Conservation (phyloP, 2,329 filamentous ascomycete species). For the Cytospora schulzeri region DNA sequence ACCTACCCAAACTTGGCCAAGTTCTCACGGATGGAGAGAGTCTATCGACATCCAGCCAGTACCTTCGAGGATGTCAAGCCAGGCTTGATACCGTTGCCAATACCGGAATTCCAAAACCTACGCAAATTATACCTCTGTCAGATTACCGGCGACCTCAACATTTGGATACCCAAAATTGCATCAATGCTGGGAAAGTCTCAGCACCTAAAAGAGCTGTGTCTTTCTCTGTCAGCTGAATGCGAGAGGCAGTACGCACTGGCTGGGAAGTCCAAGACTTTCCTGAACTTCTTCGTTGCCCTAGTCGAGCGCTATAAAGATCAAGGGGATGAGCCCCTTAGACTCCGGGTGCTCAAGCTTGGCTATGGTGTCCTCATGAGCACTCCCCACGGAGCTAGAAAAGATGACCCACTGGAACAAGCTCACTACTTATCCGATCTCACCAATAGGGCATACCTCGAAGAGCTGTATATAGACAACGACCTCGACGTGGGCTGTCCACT, state of each 20-base stretch:
- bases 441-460: constrained; percentile 4
- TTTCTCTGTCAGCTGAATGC: constrained; percentile 22
- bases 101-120: constrained; percentile 17
- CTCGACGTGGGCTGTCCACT: constrained; percentile 19
- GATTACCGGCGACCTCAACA: constrained; percentile 15
- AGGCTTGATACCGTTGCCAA: constrained; percentile 7
- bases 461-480: constrained; percentile 21
- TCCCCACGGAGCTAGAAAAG: not conserved
- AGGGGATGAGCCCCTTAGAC: constrained; percentile 9
- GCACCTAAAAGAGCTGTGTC: constrained; percentile 11
- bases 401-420: not conserved
- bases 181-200: constrained; percentile 16
- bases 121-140: constrained; percentile 21
- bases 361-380: constrained; percentile 21
- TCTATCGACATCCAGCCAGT: constrained; percentile 3
- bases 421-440: constrained; percentile 16
- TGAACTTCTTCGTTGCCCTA: constrained; percentile 16
- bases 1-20: constrained; percentile 13
- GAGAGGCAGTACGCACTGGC: constrained; percentile 10
- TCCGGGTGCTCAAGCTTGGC: constrained; percentile 22
- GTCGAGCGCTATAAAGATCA: constrained; percentile 12
- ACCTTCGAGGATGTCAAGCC: constrained; percentile 5
- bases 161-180: constrained; percentile 16
- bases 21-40: not conserved
- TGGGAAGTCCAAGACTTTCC: not conserved